phyloP scores from a whole-genome alignment of 306 rosid species.

The Luffa acutangula region DNA sequence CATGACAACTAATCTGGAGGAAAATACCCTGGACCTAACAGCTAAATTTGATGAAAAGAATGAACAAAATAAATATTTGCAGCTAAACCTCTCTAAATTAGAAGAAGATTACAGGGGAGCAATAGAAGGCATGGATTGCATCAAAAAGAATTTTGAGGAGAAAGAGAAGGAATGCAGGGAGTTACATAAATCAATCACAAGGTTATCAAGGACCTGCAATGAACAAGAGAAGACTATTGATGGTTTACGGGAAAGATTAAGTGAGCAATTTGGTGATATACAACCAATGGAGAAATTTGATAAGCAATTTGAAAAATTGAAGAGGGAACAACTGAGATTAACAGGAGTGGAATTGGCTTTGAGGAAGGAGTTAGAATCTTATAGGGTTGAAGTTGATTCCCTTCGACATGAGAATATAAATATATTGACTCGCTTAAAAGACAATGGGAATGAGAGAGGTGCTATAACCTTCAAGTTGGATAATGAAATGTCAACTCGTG shows the following conservation, averaged over 20 bases:
- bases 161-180: constrained; percentile 82
- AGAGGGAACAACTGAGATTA: constrained; percentile 75
- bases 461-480: constrained; percentile 64
- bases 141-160: constrained; percentile 53
- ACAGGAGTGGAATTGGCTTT: constrained; percentile 64
- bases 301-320: constrained; percentile 46
- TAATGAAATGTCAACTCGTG: constrained; percentile 55
- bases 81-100: constrained; percentile 40
- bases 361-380: constrained; percentile 71
- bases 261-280: constrained; percentile 35
- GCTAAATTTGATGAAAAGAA: constrained; percentile 38
- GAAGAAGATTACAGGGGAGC: constrained; percentile 47
- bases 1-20: constrained; percentile 38
- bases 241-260: constrained; percentile 49
- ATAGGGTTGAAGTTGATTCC: constrained; percentile 68
- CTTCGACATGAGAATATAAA: constrained; percentile 81
- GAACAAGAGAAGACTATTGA: constrained; percentile 88
- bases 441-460: constrained; percentile 48
- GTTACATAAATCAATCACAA: constrained; percentile 59
- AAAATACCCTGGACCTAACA: constrained; percentile 47
- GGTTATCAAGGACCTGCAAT: constrained; percentile 62
- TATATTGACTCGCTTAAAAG: constrained; percentile 59
- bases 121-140: constrained; percentile 46
- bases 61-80: constrained; percentile 45
- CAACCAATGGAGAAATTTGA: constrained; percentile 44